Conservation (phyloP, 805 yeast species). For the Kregervanrija fluxuum region DNA sequence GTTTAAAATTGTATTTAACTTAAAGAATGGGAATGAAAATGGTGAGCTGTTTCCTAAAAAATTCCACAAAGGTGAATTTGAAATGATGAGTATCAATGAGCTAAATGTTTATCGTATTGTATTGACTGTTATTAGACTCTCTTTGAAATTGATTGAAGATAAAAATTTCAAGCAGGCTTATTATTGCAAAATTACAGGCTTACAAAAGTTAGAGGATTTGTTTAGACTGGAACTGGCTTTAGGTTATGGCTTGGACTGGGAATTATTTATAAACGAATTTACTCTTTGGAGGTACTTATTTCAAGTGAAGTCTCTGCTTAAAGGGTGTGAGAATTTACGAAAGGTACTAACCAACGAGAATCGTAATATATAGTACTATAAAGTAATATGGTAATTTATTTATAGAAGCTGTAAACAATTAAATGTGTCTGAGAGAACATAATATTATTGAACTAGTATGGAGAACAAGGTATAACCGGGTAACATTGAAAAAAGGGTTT, state of each 20-base stretch:
- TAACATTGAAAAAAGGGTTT: too few species aligned
- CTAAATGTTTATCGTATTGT: constrained; percentile 34
- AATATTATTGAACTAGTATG: too few species aligned
- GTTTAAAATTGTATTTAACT: constrained; percentile 24
- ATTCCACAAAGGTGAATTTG: constrained; percentile 1
- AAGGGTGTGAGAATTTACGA: constrained; percentile 3
- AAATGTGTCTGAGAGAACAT: too few species aligned
- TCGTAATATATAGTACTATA: too few species aligned
- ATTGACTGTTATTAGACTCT: constrained; percentile 32
- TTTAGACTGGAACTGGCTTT: constrained; percentile 33
- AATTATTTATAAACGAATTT: constrained; percentile 31
- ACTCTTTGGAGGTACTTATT: constrained; percentile 28
- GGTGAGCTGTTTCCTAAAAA: not conserved
- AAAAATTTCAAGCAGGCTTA: constrained; percentile 35
- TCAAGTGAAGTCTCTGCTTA: constrained; percentile 20
- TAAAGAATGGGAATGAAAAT: constrained; percentile 6
- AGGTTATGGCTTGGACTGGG: constrained; percentile 36
- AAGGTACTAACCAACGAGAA: not conserved
- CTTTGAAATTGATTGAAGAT: constrained; percentile 37
- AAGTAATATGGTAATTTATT: too few species aligned
- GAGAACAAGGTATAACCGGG: too few species aligned
- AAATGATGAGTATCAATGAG: constrained; percentile 27
- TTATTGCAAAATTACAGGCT: constrained; percentile 39
- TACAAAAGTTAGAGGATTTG: constrained; percentile 32
- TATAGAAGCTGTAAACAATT: too few species aligned